Evolutionary conservation across 805 yeast genomes (phyloP), one percentile per base, ranked within the genome.

Genomic region (Phaffomyces antillensis): DNA sequence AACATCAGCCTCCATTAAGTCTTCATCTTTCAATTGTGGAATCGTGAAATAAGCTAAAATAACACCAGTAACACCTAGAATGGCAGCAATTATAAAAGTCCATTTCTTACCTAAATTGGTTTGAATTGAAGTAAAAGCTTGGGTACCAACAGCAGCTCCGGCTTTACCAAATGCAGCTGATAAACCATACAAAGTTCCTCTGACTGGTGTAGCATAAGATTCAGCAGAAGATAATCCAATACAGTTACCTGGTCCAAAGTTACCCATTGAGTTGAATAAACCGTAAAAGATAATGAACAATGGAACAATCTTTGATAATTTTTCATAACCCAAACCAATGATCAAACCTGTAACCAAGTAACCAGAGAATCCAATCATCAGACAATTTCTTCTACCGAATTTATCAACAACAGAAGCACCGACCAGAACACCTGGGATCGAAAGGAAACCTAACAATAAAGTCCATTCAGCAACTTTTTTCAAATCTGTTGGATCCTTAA

Each of bases 101-200:
- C 87, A 85, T 48, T 67, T 67, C 53, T 76, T 68, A 32, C 93
- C 93, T 50, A 81, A 67, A 56, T 82, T 62, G 36, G 56, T 62
- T 63, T 81, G 78, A 52, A 85, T 83, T 16, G 87, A 84, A 10
- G 80, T 76, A 65, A 86, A 85, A 16, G 75, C 74, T 59, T 81
- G 76, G 23, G 89, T 83, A 26, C 93, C 93, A 18, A 83, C 79
- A 20, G 83, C 89, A n/a, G 91, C 93, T 45, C 93, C 95, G 24
- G 82, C 83, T 62, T 85, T 85, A 46, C 93, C 93, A 40, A 83
- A 67, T 4, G 90, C 93, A 34, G 93, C 93, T 39, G 84, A 73
- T 20, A 85, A 53, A 34, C 91, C 91, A 55, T 85, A 85, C 41
- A 76, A 69, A 0, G 88, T 81, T 34, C 90, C 91, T 62, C 93